Evolutionary conservation across 2,329 filamentous ascomycete genomes (phyloP), one percentile per base, ranked within the genome.

Genomic region (Claviceps fusiformis): DNA sequence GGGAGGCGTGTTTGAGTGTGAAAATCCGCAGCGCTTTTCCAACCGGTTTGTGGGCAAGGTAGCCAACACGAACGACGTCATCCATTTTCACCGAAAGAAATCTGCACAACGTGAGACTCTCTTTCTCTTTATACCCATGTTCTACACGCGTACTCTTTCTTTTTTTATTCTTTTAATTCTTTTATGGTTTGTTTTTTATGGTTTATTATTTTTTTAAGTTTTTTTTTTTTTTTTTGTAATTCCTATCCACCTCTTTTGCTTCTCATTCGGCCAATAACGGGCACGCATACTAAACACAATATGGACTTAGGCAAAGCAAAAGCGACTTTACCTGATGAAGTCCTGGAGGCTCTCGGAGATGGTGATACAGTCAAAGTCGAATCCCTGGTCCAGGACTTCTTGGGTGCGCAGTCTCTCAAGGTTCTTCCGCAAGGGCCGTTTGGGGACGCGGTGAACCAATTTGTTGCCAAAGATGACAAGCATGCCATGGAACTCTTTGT

Each of bases 21-120:
- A 97, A 67, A 98, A 98, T 58, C 91, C 93, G 0, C 93, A 97
- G 67, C 83, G 93, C 9, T 96, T 97, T 64, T 97, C 92, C 0
- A 95, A 95, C 66, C 81, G 90, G 3, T 98, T 97, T 62, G 79
- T 86, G 1, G 86, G 84, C n/a, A 87, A 83, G 64, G 92, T 98
- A 1, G 93, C 93, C 57, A 98, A 98, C 65, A 84, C 85, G 10
- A 95, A 91, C 61, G 93, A 98, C 62, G 89, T 98, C 0, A 84
- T 98, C 0, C 87, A 92, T 64, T 97, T 95, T 67, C 85, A 96
- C 68, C 82, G 89, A 55, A 95, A 92, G 71, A 97, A 95, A 71
- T 80, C 80, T n/a, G 70, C 68, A 1, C 64, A 66, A n/a, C 64
- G 68, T 66, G 62, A 53, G 66, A 60, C 0, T n/a, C 33, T 17